Conservation (phyloP, 768 basidiomycete species). For the Boletus edulis region DNA sequence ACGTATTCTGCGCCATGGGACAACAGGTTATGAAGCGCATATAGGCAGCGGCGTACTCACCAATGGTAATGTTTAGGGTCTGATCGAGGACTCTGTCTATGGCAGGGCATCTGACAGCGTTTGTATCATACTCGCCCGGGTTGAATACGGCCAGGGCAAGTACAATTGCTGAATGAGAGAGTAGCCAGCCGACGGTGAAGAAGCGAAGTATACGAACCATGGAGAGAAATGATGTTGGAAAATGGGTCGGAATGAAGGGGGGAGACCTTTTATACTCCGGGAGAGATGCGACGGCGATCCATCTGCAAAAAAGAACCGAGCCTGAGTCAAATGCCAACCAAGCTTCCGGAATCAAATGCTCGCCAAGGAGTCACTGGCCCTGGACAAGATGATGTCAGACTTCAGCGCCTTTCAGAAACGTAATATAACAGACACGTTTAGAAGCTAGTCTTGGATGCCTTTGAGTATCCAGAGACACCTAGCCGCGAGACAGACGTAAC, state of each 20-base stretch:
- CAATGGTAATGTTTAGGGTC: slow-evolving; percentile 41
- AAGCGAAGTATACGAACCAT: not conserved
- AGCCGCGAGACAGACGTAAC: too few species aligned
- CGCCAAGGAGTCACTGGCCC: too few species aligned
- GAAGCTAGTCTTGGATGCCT: too few species aligned
- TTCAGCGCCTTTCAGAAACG: too few species aligned
- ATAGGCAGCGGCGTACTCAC: slow-evolving; percentile 34
- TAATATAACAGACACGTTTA: too few species aligned
- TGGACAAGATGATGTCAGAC: too few species aligned
- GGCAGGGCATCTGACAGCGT: slow-evolving; percentile 40
- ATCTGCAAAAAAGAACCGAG: too few species aligned
- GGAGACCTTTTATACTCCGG: not conserved
- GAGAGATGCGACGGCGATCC: not conserved
- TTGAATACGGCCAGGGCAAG: slow-evolving; percentile 30
- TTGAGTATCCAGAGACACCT: too few species aligned
- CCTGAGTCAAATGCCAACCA: too few species aligned
- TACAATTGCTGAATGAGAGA: not conserved
- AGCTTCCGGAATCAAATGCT: too few species aligned
- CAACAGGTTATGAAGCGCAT: not conserved
- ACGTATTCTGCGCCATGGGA: slow-evolving; percentile 49
- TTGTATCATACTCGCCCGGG: slow-evolving; percentile 36
- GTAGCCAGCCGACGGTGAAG: slow-evolving; percentile 1
- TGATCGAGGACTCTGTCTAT: slow-evolving; percentile 35
- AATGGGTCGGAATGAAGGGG: not conserved
- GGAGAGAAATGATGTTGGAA: not conserved